Base-by-base conservation (phyloP, 495 filamentous ascomycete genomes). In the Pyrenopolyporus hunteri region DNA sequence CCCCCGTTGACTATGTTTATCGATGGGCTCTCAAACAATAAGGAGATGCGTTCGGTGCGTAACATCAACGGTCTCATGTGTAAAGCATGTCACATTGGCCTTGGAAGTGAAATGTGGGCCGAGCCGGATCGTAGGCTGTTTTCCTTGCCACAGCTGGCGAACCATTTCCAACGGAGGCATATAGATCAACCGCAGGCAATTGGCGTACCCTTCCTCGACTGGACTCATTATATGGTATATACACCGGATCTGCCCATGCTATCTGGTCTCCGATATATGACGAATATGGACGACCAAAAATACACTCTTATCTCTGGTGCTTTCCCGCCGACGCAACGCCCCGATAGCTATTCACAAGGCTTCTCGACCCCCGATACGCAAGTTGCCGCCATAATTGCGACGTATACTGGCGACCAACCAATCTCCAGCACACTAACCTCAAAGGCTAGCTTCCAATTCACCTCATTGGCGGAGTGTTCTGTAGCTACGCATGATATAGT, bases 201-300 rank as follows among this genome's bases (percentile, higher is more conserved):
- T 31, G 14, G 56, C 19, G 28, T 53, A 20, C 53, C 68, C 43
- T 52, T 66, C 10, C 69, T 79, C 11, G 82, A 91, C 70, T 92
- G 89, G 89, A 80, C 77, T 44, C 70, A 73, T 37, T 80, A 91
- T 52, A 91, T 92, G 89, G 82, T 92, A 46, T 78, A 87, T 57
- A 77, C 89, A 19, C 85, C 87, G 1, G 82, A 85, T 59, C 51
- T 74, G 13, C 63, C 74, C 9, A 53, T 78, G 6, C 73, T 90
- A 33, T 69, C 74, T 7, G 74, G 74, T 6, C 67, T 88, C 11
- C 66, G 76, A 6, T 65, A 75, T 50, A 70, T 79, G 6, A 70
- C 73, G 29, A 80, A 81, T 43, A 81, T 88, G 80, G 79, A 88
- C 67, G 77, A 80, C 56, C 62, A 77, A 16, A 87, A 83, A 54